Conservation (phyloP, 306 rosid species). For the Prunus persica region DNA sequence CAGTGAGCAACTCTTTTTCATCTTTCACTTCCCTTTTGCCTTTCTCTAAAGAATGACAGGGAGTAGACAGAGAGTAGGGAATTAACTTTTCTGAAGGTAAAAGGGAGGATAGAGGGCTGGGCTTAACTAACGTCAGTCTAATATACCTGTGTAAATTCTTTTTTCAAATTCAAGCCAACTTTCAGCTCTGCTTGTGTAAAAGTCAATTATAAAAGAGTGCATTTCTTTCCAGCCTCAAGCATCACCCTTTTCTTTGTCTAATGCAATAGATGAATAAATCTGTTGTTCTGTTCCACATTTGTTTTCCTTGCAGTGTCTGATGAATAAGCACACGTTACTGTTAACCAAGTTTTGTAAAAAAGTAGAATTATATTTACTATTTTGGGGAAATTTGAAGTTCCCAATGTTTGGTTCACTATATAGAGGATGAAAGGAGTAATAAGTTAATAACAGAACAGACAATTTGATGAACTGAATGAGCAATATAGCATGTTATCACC, state of each 20-base stretch:
- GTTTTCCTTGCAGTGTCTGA: background rate
- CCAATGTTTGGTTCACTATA: background rate
- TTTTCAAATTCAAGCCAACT: background rate
- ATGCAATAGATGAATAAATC: background rate
- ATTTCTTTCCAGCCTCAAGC: background rate
- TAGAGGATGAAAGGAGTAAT: background rate
- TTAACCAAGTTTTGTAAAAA: background rate
- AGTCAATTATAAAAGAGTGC: background rate
- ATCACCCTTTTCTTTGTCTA: background rate
- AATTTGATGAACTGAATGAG: background rate
- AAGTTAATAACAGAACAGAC: background rate
- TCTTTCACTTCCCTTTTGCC: background rate
- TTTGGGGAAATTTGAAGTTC: background rate
- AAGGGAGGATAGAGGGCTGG: background rate
- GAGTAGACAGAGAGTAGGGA: background rate
- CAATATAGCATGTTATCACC: background rate
- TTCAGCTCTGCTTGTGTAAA: background rate
- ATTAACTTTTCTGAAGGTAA: background rate
- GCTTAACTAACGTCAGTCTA: background rate
- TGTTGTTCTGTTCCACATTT: background rate
- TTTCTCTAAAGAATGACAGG: background rate
- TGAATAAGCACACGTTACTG: background rate
- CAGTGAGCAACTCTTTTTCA: background rate
- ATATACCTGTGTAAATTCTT: background rate
- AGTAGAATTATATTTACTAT: background rate